Percentiles rank a stretch among this genome's conserved stretches.
These are phyloP conservation scores for Ophiostoma pallidulum DNA, from an alignment of 2,329 filamentous ascomycete species.

Conservation along the genomic window DNA sequence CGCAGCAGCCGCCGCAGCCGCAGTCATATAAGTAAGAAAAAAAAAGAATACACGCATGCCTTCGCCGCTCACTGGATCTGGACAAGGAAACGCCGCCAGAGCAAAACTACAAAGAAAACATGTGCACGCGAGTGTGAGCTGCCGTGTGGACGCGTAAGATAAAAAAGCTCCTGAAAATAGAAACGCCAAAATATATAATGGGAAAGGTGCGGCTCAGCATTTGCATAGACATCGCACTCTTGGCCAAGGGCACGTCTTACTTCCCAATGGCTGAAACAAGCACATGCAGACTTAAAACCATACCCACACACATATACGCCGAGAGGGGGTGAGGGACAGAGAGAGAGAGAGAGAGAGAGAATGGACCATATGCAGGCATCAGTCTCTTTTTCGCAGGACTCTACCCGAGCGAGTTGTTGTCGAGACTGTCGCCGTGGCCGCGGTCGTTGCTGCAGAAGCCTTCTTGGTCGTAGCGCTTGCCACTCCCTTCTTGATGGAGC, in stretches of 20 bases:
- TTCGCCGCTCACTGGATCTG: too few relatives aligned
- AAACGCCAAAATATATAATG: too few relatives aligned
- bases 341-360: too few relatives aligned
- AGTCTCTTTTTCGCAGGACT: constrained; percentile 46
- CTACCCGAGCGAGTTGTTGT: constrained; percentile 35
- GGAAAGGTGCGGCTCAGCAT: too few relatives aligned
- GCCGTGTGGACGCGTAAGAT: too few relatives aligned
- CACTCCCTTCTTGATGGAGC: constrained; percentile 44
- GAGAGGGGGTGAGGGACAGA: too few relatives aligned
- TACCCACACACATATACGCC: too few relatives aligned
- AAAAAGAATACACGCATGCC: background rate
- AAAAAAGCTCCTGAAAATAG: too few relatives aligned
- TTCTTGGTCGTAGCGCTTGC: constrained; percentile 41
- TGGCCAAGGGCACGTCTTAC: too few relatives aligned
- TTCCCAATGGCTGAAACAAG: too few relatives aligned
- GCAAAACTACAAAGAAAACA: background rate
- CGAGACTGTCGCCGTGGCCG: constrained; percentile 16
- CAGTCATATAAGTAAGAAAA: background rate
- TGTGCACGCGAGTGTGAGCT: background rate
- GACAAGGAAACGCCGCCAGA: background rate
- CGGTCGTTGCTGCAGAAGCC: constrained; percentile 30
- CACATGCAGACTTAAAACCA: too few relatives aligned
- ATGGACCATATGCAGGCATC: constrained; percentile 12
- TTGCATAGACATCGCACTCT: too few relatives aligned
- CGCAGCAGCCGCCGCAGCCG: constrained; percentile 12